phyloP scores from a whole-genome alignment of 495 filamentous ascomycete species.

The Penicillium lividum region DNA sequence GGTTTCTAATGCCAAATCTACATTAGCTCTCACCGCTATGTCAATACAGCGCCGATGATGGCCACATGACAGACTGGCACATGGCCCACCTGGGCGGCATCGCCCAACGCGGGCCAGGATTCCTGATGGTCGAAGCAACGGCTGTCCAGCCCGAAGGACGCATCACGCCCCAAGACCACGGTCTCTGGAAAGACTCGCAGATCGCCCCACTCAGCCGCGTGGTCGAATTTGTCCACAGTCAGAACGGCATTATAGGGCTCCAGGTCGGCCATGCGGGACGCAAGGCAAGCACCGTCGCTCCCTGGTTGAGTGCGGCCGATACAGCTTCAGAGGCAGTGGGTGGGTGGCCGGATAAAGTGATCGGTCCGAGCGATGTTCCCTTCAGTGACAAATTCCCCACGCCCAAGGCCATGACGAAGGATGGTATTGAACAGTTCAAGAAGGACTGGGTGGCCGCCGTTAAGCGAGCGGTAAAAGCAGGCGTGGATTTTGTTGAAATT shows the following conservation, averaged over 20 bases:
- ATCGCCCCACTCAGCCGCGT: constrained; percentile 58
- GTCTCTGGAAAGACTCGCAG: constrained; percentile 71
- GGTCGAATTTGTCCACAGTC: constrained; percentile 66
- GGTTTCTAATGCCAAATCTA: neutral
- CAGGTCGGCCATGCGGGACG: constrained; percentile 73
- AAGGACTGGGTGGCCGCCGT: constrained; percentile 54
- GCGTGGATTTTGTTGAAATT: constrained; percentile 59
- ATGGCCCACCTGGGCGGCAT: constrained; percentile 56
- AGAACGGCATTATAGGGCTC: constrained; percentile 63
- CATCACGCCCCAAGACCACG: constrained; percentile 68
- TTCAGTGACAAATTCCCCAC: constrained; percentile 50
- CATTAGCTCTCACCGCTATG: constrained; percentile 55
- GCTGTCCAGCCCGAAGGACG: constrained; percentile 64
- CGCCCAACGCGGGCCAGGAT: constrained; percentile 58
- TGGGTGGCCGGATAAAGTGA: constrained; percentile 64
- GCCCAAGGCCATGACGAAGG: constrained; percentile 53
- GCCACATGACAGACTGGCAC: constrained; percentile 62
- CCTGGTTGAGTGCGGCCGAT: constrained; percentile 54
- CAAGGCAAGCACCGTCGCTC: constrained; percentile 69
- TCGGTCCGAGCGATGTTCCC: constrained; percentile 52
- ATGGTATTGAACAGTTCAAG: constrained; percentile 61
- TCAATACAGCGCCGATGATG: constrained; percentile 65
- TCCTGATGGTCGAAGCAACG: constrained; percentile 69
- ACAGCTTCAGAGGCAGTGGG: constrained; percentile 54
- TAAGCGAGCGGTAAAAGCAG: constrained; percentile 56